A percentile compares a stretch with the other conserved stretches of the same genome.
These are phyloP conservation scores for Simplicillium sp. DNA, from an alignment of 2,329 filamentous ascomycete species.

Conservation along the genomic window DNA sequence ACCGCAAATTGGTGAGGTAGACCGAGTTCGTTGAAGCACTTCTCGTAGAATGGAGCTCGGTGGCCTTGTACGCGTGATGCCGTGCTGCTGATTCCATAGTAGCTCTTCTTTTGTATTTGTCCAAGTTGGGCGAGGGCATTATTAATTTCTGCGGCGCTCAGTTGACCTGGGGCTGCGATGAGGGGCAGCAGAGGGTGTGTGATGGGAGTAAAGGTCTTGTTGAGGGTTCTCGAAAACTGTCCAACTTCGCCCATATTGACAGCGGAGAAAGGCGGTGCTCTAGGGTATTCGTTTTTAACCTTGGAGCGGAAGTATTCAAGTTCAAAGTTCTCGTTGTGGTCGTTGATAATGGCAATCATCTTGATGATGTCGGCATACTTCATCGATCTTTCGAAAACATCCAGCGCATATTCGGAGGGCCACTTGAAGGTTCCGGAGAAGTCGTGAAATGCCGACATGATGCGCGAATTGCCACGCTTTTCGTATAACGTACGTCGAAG, in stretches of 20 bases:
- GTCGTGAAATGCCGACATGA: constrained; percentile 89
- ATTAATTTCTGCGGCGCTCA: constrained; percentile 82
- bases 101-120: constrained; percentile 67
- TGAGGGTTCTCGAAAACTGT: constrained; percentile 73
- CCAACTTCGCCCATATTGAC: constrained; percentile 85
- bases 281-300: constrained; percentile 58
- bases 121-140: constrained; percentile 68
- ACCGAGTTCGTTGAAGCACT: constrained; percentile 73
- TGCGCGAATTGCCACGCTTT: constrained; percentile 66
- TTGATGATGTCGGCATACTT: constrained; percentile 80
- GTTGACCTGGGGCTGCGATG: constrained; percentile 76
- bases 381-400: constrained; percentile 61
- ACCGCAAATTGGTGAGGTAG: constrained; percentile 73
- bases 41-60: constrained; percentile 81
- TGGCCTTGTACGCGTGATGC: constrained; percentile 44
- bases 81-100: constrained; percentile 71
- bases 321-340: constrained; percentile 81
- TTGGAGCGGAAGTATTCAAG: constrained; percentile 79
- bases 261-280: constrained; percentile 66
- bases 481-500: constrained; percentile 61
- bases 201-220: constrained; percentile 80
- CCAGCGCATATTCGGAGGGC: constrained; percentile 63
- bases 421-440: constrained; percentile 79
- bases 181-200: constrained; percentile 77
- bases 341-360: constrained; percentile 78